A percentile compares a stretch with the other conserved stretches of the same genome.
These are phyloP conservation scores for Tritrichomonas musculus DNA, from an alignment of 208 protist genomes.

Conservation along the genomic window DNA sequence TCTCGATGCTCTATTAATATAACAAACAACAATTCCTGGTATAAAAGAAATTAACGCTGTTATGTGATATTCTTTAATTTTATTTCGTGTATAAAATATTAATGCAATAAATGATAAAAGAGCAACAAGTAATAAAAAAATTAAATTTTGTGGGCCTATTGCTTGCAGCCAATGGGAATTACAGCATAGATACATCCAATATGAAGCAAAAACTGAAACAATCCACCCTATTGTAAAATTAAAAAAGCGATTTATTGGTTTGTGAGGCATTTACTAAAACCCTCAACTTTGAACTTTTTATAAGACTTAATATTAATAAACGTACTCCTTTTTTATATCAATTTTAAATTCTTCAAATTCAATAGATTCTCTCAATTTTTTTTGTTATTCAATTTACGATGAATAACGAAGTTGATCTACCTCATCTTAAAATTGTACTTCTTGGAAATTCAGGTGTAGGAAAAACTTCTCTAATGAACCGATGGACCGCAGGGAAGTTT, in stretches of 20 bases:
- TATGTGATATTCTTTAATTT: background rate
- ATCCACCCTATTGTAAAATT: no score
- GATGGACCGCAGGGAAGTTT: background rate
- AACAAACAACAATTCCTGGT: background rate
- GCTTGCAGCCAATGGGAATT: background rate
- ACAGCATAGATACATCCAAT: background rate
- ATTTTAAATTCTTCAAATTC: no score
- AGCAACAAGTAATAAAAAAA: background rate
- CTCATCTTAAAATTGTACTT: background rate
- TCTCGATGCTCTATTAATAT: background rate
- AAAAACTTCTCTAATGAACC: background rate
- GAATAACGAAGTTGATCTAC: no score
- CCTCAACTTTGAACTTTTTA: no score
- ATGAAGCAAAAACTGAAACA: background rate
- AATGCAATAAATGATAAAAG: background rate
- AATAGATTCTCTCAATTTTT: no score
- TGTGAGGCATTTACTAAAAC: no score
- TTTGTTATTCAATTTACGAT: no score
- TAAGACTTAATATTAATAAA: no score
- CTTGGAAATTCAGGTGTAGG: slow-evolving; percentile 11
- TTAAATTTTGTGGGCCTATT: background rate
- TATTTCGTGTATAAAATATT: background rate
- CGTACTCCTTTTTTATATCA: no score
- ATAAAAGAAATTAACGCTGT: background rate
- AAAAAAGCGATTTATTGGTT: no score